phyloP scores from a whole-genome alignment of 768 basidiomycete genomes.

The Boletus bicolor region DNA sequence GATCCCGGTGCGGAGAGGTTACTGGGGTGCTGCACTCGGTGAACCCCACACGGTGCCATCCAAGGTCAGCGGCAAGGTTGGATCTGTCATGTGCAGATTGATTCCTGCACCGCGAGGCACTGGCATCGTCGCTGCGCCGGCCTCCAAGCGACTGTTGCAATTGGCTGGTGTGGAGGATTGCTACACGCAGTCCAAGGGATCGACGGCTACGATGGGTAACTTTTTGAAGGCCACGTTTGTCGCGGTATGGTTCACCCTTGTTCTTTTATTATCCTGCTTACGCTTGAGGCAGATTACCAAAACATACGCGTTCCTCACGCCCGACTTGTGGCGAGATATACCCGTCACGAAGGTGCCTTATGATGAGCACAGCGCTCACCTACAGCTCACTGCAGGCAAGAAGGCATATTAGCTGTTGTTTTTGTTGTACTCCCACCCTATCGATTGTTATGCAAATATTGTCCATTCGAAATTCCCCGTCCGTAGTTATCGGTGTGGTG shows the following conservation, averaged over 20 bases:
- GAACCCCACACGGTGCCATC: slow-evolving; percentile 99
- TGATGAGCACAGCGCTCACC: slow-evolving; percentile 93
- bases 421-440: background rate
- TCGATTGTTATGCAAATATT: background rate
- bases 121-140: slow-evolving; percentile 98
- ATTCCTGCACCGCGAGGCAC: slow-evolving; percentile 98
- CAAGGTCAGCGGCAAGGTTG: slow-evolving; percentile 98
- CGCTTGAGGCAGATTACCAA: slow-evolving; percentile 72
- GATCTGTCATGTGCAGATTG: slow-evolving; percentile 98
- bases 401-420: slow-evolving; percentile 50
- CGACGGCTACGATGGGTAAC: slow-evolving; percentile 98
- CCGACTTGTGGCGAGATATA: slow-evolving; percentile 96
- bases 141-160: slow-evolving; percentile 93
- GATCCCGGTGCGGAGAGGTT: slow-evolving; percentile 96
- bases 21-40: slow-evolving; percentile 99
- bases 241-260: slow-evolving; percentile 53
- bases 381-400: slow-evolving; percentile 81
- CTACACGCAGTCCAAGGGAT: slow-evolving; percentile 98
- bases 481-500: background rate
- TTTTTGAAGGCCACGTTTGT: slow-evolving; percentile 97
- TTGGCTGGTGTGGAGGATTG: slow-evolving; percentile 96
- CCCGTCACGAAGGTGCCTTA: slow-evolving; percentile 85
- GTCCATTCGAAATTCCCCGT: slow-evolving; percentile 1
- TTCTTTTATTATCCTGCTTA: background rate
- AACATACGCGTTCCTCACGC: slow-evolving; percentile 98